Evolutionary conservation across 1,139 yeast species (phyloP), one percentile per base, ranked within the genome.

Genomic region (Petasospora fabianii): DNA sequence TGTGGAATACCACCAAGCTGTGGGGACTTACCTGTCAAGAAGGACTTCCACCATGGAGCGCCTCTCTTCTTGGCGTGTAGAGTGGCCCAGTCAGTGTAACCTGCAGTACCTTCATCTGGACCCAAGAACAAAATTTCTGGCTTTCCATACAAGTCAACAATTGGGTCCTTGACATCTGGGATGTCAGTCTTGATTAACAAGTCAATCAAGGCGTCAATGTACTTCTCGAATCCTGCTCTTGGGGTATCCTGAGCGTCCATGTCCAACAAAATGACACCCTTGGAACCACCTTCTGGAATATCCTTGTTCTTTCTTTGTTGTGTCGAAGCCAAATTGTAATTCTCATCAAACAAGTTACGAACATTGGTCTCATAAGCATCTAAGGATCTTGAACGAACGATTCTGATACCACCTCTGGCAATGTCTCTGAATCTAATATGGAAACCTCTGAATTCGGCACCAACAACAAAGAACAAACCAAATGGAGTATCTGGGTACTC

Each of bases 41-140:
- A 92, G 2, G 97, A 92, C 67, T 88, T 90, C 98, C 98, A 92
- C 96, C 96, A 88, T 47, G 96, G 92, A 36, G 97, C 96, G 48
- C 96, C 96, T 64, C 98, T 81, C 46, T 70, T 68, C 58, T 86
- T 80, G 28, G 98, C 98, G 60, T 92, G 98, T 51, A 80, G 68
- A 32, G 97, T 92, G n/a, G 98, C 98, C 98, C 98, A 92, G 63
- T 92, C 90, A 41, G 90, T 96, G 56, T 85, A 82, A 24, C 83
- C 84, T 26, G 98, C 97, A 44, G 97, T 88, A 64, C 96, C 95
- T 71, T 92, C 98, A 68, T 92, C 98, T 16, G 98, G 98, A 39
- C 98, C 98, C 79, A 92, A 84, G 65, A 86, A 92, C 54, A 92
- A 69, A 53, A 92, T 92, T 69, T 92, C 98, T 37, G 84, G 87